These are phyloP conservation scores for Pyrrhoderma lamaoense DNA, from an alignment of 1,284 basidiomycete species.

Conservation along the genomic window DNA sequence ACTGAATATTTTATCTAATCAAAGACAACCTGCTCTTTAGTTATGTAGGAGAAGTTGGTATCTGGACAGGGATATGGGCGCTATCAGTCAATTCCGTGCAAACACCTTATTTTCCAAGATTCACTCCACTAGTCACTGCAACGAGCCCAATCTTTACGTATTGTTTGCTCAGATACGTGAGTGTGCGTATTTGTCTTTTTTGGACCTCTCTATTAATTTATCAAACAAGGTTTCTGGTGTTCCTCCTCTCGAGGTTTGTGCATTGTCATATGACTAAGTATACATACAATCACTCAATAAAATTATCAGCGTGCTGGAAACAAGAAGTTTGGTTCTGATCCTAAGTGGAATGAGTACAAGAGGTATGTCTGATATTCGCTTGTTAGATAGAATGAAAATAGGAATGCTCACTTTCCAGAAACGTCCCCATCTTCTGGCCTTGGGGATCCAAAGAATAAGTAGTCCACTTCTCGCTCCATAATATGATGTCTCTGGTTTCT, in stretches of 20 bases:
- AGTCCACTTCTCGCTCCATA: no score
- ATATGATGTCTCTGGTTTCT: no score
- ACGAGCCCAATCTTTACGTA: conserved; percentile 65
- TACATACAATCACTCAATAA: neutral
- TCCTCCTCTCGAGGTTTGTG: conserved; percentile 53
- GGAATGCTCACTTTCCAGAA: conserved; percentile 19
- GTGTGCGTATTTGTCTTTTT: conserved; percentile 18
- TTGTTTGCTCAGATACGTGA: conserved; percentile 45
- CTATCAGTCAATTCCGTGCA: conserved; percentile 46
- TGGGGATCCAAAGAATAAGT: neutral
- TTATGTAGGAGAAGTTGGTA: conserved; percentile 71
- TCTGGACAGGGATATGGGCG: conserved; percentile 68
- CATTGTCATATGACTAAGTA: neutral
- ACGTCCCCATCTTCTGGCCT: conserved; percentile 35
- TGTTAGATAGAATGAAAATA: neutral
- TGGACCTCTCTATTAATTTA: conserved; percentile 10
- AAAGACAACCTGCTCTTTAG: conserved; percentile 29
- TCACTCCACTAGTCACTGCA: conserved; percentile 41
- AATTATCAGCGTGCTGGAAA: conserved; percentile 39
- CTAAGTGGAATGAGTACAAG: conserved; percentile 65
- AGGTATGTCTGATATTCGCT: conserved; percentile 31
- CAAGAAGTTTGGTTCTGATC: conserved; percentile 59
- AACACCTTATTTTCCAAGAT: conserved; percentile 38
- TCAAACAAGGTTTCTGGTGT: conserved; percentile 51
- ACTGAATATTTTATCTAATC: conserved; percentile 1